Conservation (phyloP, 192 early-diverging fungal species). For the Diversispora epigaea region DNA sequence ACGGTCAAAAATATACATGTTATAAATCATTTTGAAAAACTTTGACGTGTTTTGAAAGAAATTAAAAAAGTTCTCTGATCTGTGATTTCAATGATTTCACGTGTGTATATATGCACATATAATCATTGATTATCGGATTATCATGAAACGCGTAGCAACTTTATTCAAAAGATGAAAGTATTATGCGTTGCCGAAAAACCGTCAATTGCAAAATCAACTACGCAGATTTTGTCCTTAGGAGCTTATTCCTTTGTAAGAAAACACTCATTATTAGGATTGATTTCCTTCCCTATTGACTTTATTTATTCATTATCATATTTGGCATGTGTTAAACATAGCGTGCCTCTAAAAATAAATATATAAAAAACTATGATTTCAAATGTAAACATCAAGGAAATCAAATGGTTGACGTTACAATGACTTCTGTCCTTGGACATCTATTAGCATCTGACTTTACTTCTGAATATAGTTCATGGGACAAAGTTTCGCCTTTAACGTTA, state of each 20-base stretch:
- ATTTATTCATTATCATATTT: background rate
- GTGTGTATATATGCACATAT: background rate
- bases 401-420: constrained; percentile 72
- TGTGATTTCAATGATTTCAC: too few species aligned
- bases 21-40: constrained; percentile 64
- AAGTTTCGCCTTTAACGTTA: constrained; percentile 54
- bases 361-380: constrained; percentile 81
- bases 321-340: constrained; percentile 34
- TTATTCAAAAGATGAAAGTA: constrained; percentile 58
- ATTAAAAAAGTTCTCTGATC: background rate
- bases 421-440: constrained; percentile 81
- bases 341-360: constrained; percentile 56
- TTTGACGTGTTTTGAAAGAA: background rate
- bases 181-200: constrained; percentile 98
- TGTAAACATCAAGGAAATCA: constrained; percentile 56
- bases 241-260: background rate
- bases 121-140: background rate
- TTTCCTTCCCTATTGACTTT: background rate
- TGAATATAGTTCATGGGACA: constrained; percentile 61
- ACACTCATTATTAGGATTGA: background rate
- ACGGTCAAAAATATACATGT: constrained; percentile 90
- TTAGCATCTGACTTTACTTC: constrained; percentile 65
- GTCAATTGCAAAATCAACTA: constrained; percentile 80
- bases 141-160: too few species aligned
- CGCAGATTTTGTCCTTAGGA: constrained; percentile 67